Percentiles rank a stretch among this genome's conserved stretches.
These are phyloP conservation scores for Globisporangium nodosum DNA, from an alignment of 352 stramenopile species.

Conservation along the genomic window DNA sequence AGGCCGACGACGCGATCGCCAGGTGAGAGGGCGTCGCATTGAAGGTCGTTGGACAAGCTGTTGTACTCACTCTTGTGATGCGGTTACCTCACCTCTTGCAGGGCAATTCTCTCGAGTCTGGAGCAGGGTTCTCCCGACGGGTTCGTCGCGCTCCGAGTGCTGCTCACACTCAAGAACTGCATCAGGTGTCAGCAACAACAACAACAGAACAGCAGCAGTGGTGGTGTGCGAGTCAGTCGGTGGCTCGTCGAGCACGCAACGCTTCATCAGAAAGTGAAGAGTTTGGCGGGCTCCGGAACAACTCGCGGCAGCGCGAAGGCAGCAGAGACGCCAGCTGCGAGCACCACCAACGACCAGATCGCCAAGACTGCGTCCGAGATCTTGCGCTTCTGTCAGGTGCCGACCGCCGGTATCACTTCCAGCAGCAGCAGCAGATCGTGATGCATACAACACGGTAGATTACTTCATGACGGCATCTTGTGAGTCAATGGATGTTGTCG, in stretches of 20 bases:
- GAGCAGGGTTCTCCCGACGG: conserved; percentile 14
- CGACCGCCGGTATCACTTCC: background rate
- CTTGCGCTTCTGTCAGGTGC: conserved; percentile 17
- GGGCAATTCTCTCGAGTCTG: conserved; percentile 23
- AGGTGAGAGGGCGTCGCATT: conserved; percentile 15
- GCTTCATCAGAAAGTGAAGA: conserved; percentile 19
- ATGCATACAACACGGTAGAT: conserved; percentile 1
- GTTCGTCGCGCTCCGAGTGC: conserved; percentile 33
- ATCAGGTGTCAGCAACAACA: conserved; percentile 34
- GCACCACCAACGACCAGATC: conserved; percentile 31
- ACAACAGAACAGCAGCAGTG: conserved; percentile 10
- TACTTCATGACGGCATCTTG: background rate
- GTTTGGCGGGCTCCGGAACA: conserved; percentile 6
- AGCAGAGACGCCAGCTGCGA: conserved; percentile 6
- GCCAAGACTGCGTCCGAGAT: conserved; percentile 44
- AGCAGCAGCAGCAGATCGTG: background rate
- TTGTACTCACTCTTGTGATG: background rate
- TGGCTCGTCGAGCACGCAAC: conserved; percentile 26
- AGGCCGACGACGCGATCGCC: conserved; percentile 9
- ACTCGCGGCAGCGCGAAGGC: background rate
- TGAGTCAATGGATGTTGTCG: background rate
- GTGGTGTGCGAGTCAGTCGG: conserved; percentile 15
- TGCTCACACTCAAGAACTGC: conserved; percentile 57
- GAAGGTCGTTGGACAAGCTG: background rate
- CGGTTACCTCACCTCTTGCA: background rate